These are phyloP conservation scores for Sordariomycetes sp. DNA, from an alignment of 2,329 filamentous ascomycete genomes.

Conservation along the genomic window DNA sequence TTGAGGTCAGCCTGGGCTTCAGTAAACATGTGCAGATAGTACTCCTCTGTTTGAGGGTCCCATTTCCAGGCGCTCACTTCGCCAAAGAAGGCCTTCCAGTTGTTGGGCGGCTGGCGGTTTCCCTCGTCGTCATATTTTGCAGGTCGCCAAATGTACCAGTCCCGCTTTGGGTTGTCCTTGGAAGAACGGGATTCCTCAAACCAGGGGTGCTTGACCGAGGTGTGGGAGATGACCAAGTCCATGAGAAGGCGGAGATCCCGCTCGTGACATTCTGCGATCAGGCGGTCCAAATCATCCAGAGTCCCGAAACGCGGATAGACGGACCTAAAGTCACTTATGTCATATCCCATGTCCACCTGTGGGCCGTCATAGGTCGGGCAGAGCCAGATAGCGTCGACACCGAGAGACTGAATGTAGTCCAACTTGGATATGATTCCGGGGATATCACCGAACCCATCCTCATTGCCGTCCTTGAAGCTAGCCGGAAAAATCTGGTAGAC, in stretches of 20 bases:
- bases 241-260: conserved; percentile 60
- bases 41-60: conserved; percentile 35
- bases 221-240: conserved; percentile 68
- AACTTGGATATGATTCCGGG: conserved; percentile 45
- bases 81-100: conserved; percentile 26
- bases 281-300: conserved; percentile 52
- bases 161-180: conserved; percentile 41
- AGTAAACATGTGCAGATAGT: conserved; percentile 59
- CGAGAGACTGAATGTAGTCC: conserved; percentile 42
- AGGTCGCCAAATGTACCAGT: conserved; percentile 57
- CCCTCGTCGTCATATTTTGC: conserved; percentile 45
- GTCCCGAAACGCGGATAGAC: conserved; percentile 59
- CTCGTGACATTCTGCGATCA: conserved; percentile 50
- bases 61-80: conserved; percentile 35
- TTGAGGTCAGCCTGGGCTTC: conserved; percentile 67
- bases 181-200: conserved; percentile 54
- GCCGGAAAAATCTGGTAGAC: conserved; percentile 54
- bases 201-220: conserved; percentile 53
- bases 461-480: conserved; percentile 47
- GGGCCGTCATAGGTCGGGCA: conserved; percentile 39
- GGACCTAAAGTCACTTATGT: conserved; percentile 56
- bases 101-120: conserved; percentile 50
- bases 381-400: conserved; percentile 48
- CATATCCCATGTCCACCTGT: conserved; percentile 61
- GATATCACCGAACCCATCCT: conserved; percentile 43